Base-by-base conservation (phyloP, 2,329 filamentous ascomycete genomes). In the Epichloe scottii region DNA sequence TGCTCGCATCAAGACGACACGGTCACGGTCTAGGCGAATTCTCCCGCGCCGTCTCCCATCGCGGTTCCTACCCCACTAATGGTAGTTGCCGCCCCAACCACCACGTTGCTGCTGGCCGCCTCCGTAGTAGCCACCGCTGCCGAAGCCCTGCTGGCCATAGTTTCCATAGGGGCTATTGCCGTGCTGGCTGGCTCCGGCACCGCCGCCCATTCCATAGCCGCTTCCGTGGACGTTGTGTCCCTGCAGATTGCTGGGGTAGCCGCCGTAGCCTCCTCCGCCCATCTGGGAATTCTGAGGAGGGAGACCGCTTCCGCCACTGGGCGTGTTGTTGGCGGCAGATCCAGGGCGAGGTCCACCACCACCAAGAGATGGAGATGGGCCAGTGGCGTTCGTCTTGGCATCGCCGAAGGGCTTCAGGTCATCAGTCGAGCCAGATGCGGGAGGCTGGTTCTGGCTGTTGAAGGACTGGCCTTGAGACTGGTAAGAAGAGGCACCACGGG, bases 1-100 rank as follows among this genome's bases (percentile, higher is more conserved):
- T 34, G 48, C 38, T 46, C 37, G 46, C 41, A 41, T 37, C 39
- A 37, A n/a, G 39, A 45, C 48, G 34, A 17, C 39, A 30, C 50
- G 46, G 26, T 53, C 40, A n/a, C 49, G 46, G n/a, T 55, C 43
- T 21, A 34, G 40, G 39, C 52, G 55, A 38, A 52, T 44, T 47
- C 26, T 50, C 39, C 54, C 51, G 44, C 52, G 54, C 54, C 58
- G 51, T 55, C 49, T 60, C 53, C 56, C 58, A 48, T 61, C 60
- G 56, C 60, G 59, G 58, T 57, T 53, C 55, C 60, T 62, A 66
- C 63, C 63, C 60, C 59, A 59, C 64, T 73, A 72, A 58, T 76
- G 71, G 71, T 81, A 81, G 72, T 81, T 81, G 58, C 71, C 73
- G 58, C 78, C 77, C 77, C 77, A 81, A 60, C 77, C 77, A 56